A percentile compares a stretch with the other conserved stretches of the same genome.
Conservation (phyloP, 1,284 basidiomycete genomes). For the Sanghuangporus weigelae region DNA sequence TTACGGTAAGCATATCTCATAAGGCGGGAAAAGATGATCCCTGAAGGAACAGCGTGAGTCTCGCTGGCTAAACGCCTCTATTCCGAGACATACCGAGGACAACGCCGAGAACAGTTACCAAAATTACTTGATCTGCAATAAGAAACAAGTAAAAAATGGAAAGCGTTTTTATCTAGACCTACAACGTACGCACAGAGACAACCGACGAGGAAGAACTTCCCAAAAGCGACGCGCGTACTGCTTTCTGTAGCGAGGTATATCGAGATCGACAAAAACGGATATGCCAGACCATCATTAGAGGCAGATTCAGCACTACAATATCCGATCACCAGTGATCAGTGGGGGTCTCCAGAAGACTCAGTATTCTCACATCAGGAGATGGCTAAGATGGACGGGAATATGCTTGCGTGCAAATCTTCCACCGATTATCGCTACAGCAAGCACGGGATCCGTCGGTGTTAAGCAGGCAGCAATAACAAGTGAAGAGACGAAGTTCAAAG, state of each 20-base stretch:
- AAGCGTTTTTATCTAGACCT: not conserved
- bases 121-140: conserved; percentile 72
- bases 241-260: conserved; percentile 80
- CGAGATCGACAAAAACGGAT: conserved; percentile 87
- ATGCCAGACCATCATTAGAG: conserved; percentile 83
- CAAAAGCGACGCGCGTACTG: conserved; percentile 60
- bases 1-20: conserved; percentile 78
- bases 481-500: conserved; percentile 64
- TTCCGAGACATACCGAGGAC: conserved; percentile 49
- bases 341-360: not conserved
- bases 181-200: conserved; percentile 57
- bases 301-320: conserved; percentile 80
- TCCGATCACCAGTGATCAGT: not conserved
- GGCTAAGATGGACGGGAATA: conserved; percentile 81
- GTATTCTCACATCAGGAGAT: conserved; percentile 44
- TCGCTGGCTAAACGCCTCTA: not conserved
- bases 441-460: conserved; percentile 91
- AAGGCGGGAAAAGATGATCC: conserved; percentile 68
- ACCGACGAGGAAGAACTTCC: conserved; percentile 71
- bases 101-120: conserved; percentile 76
- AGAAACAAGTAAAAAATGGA: not conserved
- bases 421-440: conserved; percentile 43
- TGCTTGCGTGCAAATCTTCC: conserved; percentile 87
- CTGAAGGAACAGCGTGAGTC: conserved; percentile 28
- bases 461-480: conserved; percentile 86